Base-by-base conservation (phyloP, 306 rosid genomes). In the Corylus avellana region DNA sequence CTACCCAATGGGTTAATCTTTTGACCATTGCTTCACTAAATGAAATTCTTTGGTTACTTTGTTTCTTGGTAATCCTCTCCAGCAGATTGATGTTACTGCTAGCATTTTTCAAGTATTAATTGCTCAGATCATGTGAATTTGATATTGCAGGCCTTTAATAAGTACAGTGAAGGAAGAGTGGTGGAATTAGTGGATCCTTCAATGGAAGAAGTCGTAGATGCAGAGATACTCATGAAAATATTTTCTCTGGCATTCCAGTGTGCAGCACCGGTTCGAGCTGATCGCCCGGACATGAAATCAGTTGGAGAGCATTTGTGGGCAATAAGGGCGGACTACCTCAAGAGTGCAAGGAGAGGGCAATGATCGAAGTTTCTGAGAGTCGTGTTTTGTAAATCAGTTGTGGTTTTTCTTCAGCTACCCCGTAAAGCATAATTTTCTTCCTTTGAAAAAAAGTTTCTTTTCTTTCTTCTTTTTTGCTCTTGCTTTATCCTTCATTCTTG, bases 231-330 rank as follows among this genome's bases (percentile, higher is more conserved):
- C 0, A 46, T 54, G 75, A 93, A 93, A 86, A 85, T 91, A 79
- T 81, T 93, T 53, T 89, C 91, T 71, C 82, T 95, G 87, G 98
- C 94, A 18, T 83, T 95, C 78, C 92, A 86, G 39, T 93, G 98
- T 72, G 99, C 97, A 58, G 97, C 98, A 6, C 99, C 99, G 0
- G 22, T 88, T 37, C 88, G 99, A 74, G 37, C 86, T 5, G 94
- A 91, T 70, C 84, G 98, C 58, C 99, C 99, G 1, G 94, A 90
- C 85, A 95, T 95, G 99, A 93, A 93, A 82, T 18, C 86, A 5
- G 98, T 89, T 72, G 91, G 94, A 44, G 93, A 95, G 92, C 93
- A 90, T 83, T 66, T 95, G 76, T 95, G 99, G 99, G 76, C 93
- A 44, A 88, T 93, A 80, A 89, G 99, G 74, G 97, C 97, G 62